Evolutionary conservation across 2,329 filamentous ascomycete genomes (phyloP).

Genomic region (Talaromyces rugulosus): DNA sequence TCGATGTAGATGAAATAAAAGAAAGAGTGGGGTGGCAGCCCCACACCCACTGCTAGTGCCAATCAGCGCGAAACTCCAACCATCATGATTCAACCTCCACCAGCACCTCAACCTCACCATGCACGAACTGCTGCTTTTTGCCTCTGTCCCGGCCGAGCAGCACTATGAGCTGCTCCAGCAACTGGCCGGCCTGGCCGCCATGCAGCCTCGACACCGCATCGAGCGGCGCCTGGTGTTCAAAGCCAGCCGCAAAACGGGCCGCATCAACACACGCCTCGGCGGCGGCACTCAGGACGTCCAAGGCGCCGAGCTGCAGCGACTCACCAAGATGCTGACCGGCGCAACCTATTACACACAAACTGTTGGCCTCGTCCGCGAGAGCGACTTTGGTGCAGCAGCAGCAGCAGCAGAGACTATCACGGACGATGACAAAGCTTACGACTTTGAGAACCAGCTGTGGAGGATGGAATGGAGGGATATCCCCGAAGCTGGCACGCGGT

Average conservation of each 20-base stretch:
- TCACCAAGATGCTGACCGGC: conserved; percentile 46
- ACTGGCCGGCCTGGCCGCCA: conserved; percentile 57
- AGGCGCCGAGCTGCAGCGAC: conserved; percentile 39
- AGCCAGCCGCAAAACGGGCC: conserved; percentile 46
- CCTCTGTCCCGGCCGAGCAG: conserved; percentile 53
- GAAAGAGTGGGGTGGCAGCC: background rate
- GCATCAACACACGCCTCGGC: conserved; percentile 36
- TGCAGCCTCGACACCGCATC: conserved; percentile 53
- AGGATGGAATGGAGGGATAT: conserved; percentile 47
- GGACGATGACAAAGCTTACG: conserved; percentile 20
- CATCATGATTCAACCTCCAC: background rate
- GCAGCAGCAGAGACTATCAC: conserved; percentile 19
- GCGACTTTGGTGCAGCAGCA: conserved; percentile 29
- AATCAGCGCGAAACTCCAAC: background rate
- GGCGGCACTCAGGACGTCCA: conserved; percentile 41
- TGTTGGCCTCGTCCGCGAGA: conserved; percentile 41
- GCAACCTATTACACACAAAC: conserved; percentile 53
- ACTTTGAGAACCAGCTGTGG: conserved; percentile 38
- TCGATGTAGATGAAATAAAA: background rate
- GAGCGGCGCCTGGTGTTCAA: conserved; percentile 59
- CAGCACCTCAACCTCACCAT: conserved; percentile 31
- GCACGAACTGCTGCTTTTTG: conserved; percentile 62
- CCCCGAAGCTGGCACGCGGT: conserved; percentile 49
- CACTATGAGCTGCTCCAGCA: conserved; percentile 60
- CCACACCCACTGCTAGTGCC: background rate